phyloP scores from a whole-genome alignment of 2,329 filamentous ascomycete genomes.

The Didymella keratinophila region DNA sequence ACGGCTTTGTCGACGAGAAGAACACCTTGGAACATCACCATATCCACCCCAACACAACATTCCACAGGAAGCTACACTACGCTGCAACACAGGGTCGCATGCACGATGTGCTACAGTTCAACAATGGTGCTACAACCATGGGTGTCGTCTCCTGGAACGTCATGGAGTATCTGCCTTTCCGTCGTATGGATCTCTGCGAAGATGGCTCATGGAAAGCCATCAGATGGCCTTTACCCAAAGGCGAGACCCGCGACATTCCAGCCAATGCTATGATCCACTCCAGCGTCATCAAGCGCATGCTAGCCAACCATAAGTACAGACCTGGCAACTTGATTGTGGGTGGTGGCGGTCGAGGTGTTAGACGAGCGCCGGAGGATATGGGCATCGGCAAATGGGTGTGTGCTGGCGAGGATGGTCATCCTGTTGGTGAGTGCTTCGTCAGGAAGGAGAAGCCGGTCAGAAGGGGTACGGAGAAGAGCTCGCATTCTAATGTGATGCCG shows the following conservation, averaged over 20 bases:
- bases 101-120: slow-evolving; percentile 75
- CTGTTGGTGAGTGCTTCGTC: slow-evolving; percentile 73
- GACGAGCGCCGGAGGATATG: slow-evolving; percentile 65
- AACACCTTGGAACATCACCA: slow-evolving; percentile 28
- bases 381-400: slow-evolving; percentile 79
- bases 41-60: slow-evolving; percentile 48
- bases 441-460: slow-evolving; percentile 42
- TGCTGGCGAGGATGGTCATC: slow-evolving; percentile 69
- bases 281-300: slow-evolving; percentile 76
- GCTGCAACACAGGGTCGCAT: slow-evolving; percentile 64
- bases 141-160: slow-evolving; percentile 75
- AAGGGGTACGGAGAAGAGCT: slow-evolving; percentile 24
- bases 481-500: slow-evolving; percentile 16
- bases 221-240: slow-evolving; percentile 78
- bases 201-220: slow-evolving; percentile 83
- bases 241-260: slow-evolving; percentile 80
- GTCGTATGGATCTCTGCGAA: slow-evolving; percentile 76
- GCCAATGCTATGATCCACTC: slow-evolving; percentile 73
- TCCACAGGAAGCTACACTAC: slow-evolving; percentile 66
- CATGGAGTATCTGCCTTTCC: slow-evolving; percentile 84
- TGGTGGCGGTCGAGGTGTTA: slow-evolving; percentile 75
- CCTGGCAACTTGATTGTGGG: slow-evolving; percentile 83
- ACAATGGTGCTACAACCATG: slow-evolving; percentile 62
- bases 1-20: slow-evolving; percentile 26
- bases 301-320: slow-evolving; percentile 68